Conservation (phyloP, 768 basidiomycete genomes). For the Boletus coccyginus region DNA sequence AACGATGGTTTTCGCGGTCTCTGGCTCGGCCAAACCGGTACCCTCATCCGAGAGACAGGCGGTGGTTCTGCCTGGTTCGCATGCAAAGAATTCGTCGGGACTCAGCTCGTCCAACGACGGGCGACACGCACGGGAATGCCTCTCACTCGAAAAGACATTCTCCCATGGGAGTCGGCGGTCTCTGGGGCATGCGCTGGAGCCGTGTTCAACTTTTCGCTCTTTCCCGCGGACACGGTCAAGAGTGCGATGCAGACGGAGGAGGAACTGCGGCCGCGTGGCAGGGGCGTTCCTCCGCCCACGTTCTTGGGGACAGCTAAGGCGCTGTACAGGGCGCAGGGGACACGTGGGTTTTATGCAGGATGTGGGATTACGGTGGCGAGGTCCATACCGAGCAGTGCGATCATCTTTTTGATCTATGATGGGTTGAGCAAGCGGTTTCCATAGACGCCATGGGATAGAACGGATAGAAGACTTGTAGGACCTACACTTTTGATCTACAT, state of each 20-base stretch:
- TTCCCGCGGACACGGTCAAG: slow-evolving; percentile 95
- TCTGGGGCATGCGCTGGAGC: slow-evolving; percentile 86
- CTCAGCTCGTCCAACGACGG: slow-evolving; percentile 55
- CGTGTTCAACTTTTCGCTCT: slow-evolving; percentile 82
- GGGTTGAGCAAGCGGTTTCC: slow-evolving; percentile 59
- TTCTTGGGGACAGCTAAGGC: slow-evolving; percentile 59
- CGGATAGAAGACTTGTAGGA: background rate
- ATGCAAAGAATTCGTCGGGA: slow-evolving; percentile 76
- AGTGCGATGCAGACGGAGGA: slow-evolving; percentile 92
- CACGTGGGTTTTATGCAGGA: slow-evolving; percentile 87
- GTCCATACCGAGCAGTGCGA: slow-evolving; percentile 83
- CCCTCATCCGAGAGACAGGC: slow-evolving; percentile 89
- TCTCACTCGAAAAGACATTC: slow-evolving; percentile 46
- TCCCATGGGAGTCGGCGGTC: slow-evolving; percentile 79
- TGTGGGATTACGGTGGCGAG: slow-evolving; percentile 88
- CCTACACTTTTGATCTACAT: background rate
- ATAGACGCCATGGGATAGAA: slow-evolving; percentile 6
- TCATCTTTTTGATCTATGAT: slow-evolving; percentile 93
- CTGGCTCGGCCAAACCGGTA: slow-evolving; percentile 97
- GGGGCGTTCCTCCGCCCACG: slow-evolving; percentile 34
- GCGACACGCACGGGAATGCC: slow-evolving; percentile 20
- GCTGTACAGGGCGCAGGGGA: slow-evolving; percentile 73
- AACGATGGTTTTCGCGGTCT: slow-evolving; percentile 75
- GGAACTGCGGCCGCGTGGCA: slow-evolving; percentile 64
- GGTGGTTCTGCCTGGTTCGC: slow-evolving; percentile 91